Conservation (phyloP, 768 basidiomycete species). For the Pisolithus sp. region DNA sequence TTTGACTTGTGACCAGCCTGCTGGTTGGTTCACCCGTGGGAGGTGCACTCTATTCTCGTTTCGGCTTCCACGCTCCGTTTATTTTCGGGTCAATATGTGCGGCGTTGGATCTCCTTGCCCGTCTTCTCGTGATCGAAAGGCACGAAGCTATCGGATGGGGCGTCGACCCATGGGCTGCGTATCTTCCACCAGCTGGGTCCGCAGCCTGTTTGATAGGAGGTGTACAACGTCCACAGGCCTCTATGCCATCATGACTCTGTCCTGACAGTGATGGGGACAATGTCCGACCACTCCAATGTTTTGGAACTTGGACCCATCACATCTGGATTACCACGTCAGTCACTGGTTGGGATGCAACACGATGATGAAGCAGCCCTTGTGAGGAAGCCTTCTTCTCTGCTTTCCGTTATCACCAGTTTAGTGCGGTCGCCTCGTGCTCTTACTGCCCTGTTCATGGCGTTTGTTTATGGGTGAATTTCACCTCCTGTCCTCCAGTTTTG, state of each 20-base stretch:
- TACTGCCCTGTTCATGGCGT: constrained; percentile 36
- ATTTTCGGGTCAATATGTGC: constrained; percentile 44
- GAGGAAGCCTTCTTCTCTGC: constrained; percentile 30
- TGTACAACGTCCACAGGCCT: not conserved
- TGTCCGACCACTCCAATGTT: not conserved
- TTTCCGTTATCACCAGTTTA: constrained; percentile 37
- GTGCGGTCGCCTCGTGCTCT: constrained; percentile 44
- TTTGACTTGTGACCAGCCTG: constrained; percentile 28
- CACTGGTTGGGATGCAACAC: not conserved
- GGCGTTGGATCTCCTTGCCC: constrained; percentile 44
- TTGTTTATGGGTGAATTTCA: constrained; percentile 49
- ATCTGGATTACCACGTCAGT: not conserved
- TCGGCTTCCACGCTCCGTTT: constrained; percentile 58
- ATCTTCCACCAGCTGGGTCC: constrained; percentile 1
- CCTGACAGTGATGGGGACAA: not conserved
- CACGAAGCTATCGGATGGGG: constrained; percentile 45
- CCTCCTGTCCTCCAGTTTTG: not conserved
- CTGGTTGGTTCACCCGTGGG: constrained; percentile 54
- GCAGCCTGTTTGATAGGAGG: constrained; percentile 5
- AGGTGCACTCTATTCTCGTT: constrained; percentile 45
- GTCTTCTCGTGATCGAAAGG: constrained; percentile 52
- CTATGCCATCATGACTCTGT: not conserved
- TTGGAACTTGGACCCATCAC: not conserved
- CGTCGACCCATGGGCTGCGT: constrained; percentile 32
- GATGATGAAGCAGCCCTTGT: constrained; percentile 7